Evolutionary conservation across 345 rosid species (phyloP), one percentile per base, ranked within the genome.

Genomic region (Crucihimalaya himalaica): DNA sequence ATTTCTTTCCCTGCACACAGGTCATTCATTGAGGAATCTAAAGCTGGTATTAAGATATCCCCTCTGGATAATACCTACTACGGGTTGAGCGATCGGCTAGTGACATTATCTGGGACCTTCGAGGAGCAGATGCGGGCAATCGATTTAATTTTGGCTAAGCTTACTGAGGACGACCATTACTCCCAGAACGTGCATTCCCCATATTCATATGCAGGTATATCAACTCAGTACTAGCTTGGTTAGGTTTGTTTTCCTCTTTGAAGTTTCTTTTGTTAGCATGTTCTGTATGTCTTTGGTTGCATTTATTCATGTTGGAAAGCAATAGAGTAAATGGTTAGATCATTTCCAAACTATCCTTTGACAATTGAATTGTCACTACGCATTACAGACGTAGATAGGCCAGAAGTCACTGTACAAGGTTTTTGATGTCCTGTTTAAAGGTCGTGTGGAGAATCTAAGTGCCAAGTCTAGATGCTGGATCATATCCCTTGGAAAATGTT

Each of bases 21-120:
- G 88, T 96, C 98, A 63, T 96, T 96, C 76, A 92, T 92, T 74
- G 99, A 96, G 63, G 96, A 85, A 25, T 96, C 99, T 68, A 92
- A 87, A 81, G 98, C 98, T 75, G 85, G 88, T 79, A 96, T 96
- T 71, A 96, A 92, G 84, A 90, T 96, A 78, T 90, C 99, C 59
- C 91, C 96, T 35, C 87, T 84, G 82, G 99, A 96, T 79, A 85
- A 83, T 72, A 90, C 84, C 78, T 92, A 81, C 73, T 88, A 86
- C 74, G 97, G 98, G 72, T 66, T 89, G 84, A 92, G 78, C 83
- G 99, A 96, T 85, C 84, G 99, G 84, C 88, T 96, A 40, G 99
- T 92, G 81, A 90, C 97, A 29, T 63, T 96, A 65, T 78, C 88
- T 19, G 99, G 99, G 45, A 86, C 88, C 69, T 78, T 92, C 57